Conservation (phyloP, 176 grass and related monocot genomes). For the Leersia perrieri region DNA sequence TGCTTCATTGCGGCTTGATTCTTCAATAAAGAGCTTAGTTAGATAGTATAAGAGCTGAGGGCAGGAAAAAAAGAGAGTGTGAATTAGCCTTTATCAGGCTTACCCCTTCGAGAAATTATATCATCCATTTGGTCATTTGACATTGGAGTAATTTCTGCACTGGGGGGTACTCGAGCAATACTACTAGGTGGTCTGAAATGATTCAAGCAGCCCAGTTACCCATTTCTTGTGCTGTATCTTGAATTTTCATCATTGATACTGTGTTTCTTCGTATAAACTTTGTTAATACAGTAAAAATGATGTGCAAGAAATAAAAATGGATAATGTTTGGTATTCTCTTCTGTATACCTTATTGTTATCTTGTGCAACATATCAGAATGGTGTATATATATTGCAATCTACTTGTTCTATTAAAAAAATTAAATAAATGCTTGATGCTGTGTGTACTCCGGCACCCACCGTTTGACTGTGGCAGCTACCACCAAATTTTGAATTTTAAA, state of each 20-base stretch:
- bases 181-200: not conserved
- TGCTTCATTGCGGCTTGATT: constrained; percentile 17
- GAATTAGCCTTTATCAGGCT: not conserved
- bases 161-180: not conserved
- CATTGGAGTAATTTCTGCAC: constrained; percentile 6
- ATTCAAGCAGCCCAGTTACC: not conserved
- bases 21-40: constrained; percentile 47
- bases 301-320: constrained; percentile 5
- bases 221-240: not conserved
- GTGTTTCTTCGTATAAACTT: not conserved
- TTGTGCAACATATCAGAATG: not conserved
- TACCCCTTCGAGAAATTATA: not conserved
- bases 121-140: not conserved
- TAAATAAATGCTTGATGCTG: too few relatives aligned
- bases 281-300: not conserved
- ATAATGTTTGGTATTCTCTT: not conserved
- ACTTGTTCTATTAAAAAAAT: too few relatives aligned
- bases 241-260: not conserved
- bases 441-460: too few relatives aligned
- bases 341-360: not conserved
- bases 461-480: too few relatives aligned
- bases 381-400: too few relatives aligned
- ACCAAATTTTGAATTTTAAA: too few relatives aligned
- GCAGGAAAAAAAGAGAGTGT: not conserved
- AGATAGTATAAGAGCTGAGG: constrained; percentile 15